Evolutionary conservation across 441 rosid species (phyloP).

Genomic region (Dalechampia spathulata): DNA sequence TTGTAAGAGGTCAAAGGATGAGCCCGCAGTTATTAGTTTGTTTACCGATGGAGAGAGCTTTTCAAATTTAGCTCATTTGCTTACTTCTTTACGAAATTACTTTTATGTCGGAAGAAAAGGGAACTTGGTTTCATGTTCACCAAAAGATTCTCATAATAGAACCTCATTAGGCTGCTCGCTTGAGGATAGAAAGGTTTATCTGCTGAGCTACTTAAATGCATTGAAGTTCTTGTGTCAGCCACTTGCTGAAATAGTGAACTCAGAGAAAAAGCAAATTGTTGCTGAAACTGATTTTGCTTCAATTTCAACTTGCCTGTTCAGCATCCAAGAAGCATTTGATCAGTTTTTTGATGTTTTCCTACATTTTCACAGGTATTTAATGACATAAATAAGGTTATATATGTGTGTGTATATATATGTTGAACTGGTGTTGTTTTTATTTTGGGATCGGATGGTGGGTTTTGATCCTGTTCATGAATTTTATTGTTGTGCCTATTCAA

Average conservation of each 20-base stretch:
- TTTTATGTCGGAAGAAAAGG: conserved; percentile 22
- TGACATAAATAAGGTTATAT: too few relatives aligned
- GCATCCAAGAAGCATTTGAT: conserved; percentile 51
- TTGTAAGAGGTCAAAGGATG: conserved; percentile 30
- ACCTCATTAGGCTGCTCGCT: conserved; percentile 20
- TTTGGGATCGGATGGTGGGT: too few relatives aligned
- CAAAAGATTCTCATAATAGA: conserved; percentile 11
- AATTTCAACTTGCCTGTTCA: conserved; percentile 32
- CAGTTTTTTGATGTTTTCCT: conserved; percentile 48
- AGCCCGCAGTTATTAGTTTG: conserved; percentile 33
- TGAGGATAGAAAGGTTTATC: conserved; percentile 29
- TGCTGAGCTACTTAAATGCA: conserved; percentile 42
- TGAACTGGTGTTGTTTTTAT: too few relatives aligned
- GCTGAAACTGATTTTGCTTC: conserved; percentile 35
- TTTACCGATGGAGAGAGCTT: conserved; percentile 36
- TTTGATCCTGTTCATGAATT: too few relatives aligned
- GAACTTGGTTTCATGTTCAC: conserved; percentile 19
- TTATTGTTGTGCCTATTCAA: too few relatives aligned
- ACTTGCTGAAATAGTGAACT: conserved; percentile 61
- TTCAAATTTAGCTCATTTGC: conserved; percentile 36
- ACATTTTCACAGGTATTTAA: conserved; percentile 42
- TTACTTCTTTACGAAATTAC: conserved; percentile 37
- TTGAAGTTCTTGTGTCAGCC: conserved; percentile 79
- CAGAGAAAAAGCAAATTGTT: conserved; percentile 46
- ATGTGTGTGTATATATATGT: too few relatives aligned